Base-by-base conservation (phyloP, 1,284 basidiomycete genomes). In the Microbotryum intermedium region DNA sequence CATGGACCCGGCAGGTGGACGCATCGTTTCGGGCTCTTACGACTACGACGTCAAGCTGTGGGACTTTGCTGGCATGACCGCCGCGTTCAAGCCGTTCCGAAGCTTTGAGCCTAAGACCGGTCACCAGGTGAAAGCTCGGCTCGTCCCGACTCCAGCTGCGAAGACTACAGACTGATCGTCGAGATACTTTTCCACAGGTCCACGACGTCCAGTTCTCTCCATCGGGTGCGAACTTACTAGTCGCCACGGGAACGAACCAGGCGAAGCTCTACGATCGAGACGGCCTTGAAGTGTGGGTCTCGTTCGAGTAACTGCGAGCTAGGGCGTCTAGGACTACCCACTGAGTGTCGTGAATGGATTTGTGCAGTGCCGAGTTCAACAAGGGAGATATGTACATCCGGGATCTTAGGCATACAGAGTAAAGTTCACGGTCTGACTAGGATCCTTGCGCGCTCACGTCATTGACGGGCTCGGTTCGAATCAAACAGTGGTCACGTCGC, bases 41-140 rank as follows among this genome's bases (percentile, higher is more conserved):
- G 95, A 99, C 76, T 97, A 97, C 72, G 90, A 94, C 75, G 86
- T 88, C 76, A 97, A 97, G 76, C 76, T 98, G 55, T 99, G 93
- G 93, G 95, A 99, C 76, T 98, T 98, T 77, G 95, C 94, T 70
- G 95, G 95, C 8, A 98, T 99, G 94, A 87, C 88, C 70, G 78
- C 81, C 65, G 68, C 74, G 6, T 81, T 87, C 74, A 88, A 88
- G 73, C 93, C 95, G 18, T 98, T 98, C 82, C 89, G 91, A 77
- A 88, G 83, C 65, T 97, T 89, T 82, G 92, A 98, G 74, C 89
- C 92, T 60, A 84, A 87, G 60, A 91, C 89, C 61, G 88, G 85
- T 68, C 97, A 98, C 76, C 85, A 93, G 77, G 90, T 92, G 72
- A 57, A 86, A 28, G 59, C 29, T n/a, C 4, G 26, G 23, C 28